Evolutionary conservation across 2,329 filamentous ascomycete genomes (phyloP), one percentile per base, ranked within the genome.

Genomic region (Fusarium solani-melongenae): DNA sequence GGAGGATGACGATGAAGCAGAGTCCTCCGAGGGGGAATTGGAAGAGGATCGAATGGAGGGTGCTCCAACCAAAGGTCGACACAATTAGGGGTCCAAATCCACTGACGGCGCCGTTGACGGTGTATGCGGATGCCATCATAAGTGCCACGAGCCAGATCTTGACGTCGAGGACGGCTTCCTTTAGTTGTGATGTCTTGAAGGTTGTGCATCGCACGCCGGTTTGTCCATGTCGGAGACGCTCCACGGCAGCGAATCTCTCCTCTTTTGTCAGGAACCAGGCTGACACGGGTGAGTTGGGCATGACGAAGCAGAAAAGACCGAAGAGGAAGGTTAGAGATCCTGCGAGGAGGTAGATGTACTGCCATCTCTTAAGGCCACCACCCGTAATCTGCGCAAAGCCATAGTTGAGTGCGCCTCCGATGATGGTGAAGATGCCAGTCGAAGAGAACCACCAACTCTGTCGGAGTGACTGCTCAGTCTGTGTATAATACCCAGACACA

Each of bases 41-140:
- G 78, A 92, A 91, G 0, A 94, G 85, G 67, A 95, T 93, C 0
- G 91, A 88, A 34, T 92, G 85, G 1, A 92, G 85, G 0, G 88
- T 86, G 24, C 85, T 86, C 82, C 88, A 93, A 64, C 92, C 92
- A 77, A 94, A 94, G 0, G 92, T 93, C 1, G 88, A 90, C 1
- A 94, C 91, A 68, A 94, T 94, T 2, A 94, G 82, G 0, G 92
- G 92, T 0, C 92, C 92, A 77, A 94, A 94, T 1, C 92, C 92
- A 38, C 87, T 89, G 12, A 94, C 89, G 8, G 92, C 92, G 11
- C 92, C 92, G 76, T 94, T 94, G 69, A 93, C 88, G 0, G 91
- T 92, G 75, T 93, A 92, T 69, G 91, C 91, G 0, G 90, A 89
- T 1, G 89, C 90, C 91, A 93, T 93, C 86, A 92, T 93, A 29